Evolutionary conservation across 2,329 filamentous ascomycete genomes (phyloP), one percentile per base, ranked within the genome.

Genomic region (Alternaria triticimaculans): DNA sequence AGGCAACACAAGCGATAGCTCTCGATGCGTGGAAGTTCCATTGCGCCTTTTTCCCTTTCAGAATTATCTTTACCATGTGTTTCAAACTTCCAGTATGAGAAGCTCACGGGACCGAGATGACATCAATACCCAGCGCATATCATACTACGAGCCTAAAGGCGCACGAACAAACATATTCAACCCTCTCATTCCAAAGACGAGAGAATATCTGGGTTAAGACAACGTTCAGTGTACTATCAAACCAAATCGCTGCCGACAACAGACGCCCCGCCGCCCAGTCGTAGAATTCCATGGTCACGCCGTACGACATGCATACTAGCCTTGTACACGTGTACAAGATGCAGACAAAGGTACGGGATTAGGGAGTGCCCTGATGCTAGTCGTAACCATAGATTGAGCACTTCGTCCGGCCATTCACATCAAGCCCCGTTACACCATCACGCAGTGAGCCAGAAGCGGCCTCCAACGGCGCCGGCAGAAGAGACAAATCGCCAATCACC

Each of bases 381-480:
- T 37, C 46, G 15, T 48, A 51, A 25, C 30, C 23, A 51, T 44
- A 11, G 21, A 51, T 25, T 55, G 44, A 26, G 7, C 18, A 44
- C 10, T 6, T 26, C 33, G 4, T 18, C 37, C 55, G 55, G 56
- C 74, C 72, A 78, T 55, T 76, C 68, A 76, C 51, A 67, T 58
- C 44, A 58, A 48, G 33, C 53, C 54, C 64, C 68, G 62, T 72
- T 69, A 71, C 74, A 74, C 72, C 68, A 62, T 68, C 50, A 70
- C 64, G 67, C 62, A 69, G 37, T 53, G 20, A 55, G 56, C 59
- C 55, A 23, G 57, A 60, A 57, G 55, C 49, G 64, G 68, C 59
- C 62, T 56, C 56, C 60, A 26, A 44, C 20, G 53, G 30, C 33
- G 45, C 25, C 56, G 45, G 30, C 21, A 51, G 55, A 48, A 49